A percentile compares a stretch with the other conserved stretches of the same genome.
These are phyloP conservation scores for Cutaneotrichosporon cutaneum DNA, from an alignment of 1,284 basidiomycete species.

Conservation along the genomic window DNA sequence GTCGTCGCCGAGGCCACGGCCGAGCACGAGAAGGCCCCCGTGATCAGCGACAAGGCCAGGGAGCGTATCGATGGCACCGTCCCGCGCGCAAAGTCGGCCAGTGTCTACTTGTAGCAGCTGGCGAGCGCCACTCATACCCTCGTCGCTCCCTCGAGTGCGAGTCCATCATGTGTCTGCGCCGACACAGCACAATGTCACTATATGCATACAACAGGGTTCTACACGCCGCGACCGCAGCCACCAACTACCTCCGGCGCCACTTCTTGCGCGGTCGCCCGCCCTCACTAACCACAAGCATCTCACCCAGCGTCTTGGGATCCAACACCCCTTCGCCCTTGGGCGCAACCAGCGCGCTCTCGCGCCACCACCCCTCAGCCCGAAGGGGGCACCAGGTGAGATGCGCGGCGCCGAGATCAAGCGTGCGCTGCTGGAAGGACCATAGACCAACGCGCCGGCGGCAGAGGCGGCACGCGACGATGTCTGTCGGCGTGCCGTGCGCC, in stretches of 20 bases:
- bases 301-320: neutral
- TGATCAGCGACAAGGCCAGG: neutral
- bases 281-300: constrained; percentile 1
- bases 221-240: neutral
- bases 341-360: constrained; percentile 2
- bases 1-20: constrained; percentile 16
- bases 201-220: constrained; percentile 23
- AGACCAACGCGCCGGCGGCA: constrained; percentile 42
- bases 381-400: constrained; percentile 47
- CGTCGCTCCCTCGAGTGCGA: too few relatives aligned
- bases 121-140: neutral
- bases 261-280: constrained; percentile 13
- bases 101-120: constrained; percentile 14
- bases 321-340: neutral
- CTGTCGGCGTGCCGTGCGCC: constrained; percentile 24
- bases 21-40: neutral
- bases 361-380: constrained; percentile 6
- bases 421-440: constrained; percentile 31
- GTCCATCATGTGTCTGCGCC: too few relatives aligned
- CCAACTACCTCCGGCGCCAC: constrained; percentile 11
- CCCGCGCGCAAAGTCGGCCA: constrained; percentile 13
- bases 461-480: constrained; percentile 39
- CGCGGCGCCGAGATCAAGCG: constrained; percentile 34
- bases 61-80: constrained; percentile 10
- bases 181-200: constrained; percentile 3